These are phyloP conservation scores for Malassezia psittaci DNA, from an alignment of 1,284 basidiomycete genomes.

Conservation along the genomic window DNA sequence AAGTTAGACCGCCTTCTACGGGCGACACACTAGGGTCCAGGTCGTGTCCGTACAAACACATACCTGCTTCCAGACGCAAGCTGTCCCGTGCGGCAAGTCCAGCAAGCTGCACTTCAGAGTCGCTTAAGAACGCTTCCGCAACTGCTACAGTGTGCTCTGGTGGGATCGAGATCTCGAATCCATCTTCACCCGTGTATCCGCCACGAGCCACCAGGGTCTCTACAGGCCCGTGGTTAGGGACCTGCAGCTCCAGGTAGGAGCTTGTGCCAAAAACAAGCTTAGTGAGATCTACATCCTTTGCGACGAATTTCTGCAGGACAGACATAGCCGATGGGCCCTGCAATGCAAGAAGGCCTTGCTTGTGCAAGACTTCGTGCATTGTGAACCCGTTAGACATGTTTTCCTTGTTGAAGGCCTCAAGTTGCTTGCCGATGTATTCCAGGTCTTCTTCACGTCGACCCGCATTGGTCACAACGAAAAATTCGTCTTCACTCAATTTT, in stretches of 20 bases:
- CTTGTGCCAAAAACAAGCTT: slow-evolving; percentile 43
- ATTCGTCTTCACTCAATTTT: slow-evolving; percentile 53
- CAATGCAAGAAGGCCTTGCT: slow-evolving; percentile 78
- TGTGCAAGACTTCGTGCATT: slow-evolving; percentile 68
- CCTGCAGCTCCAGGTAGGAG: slow-evolving; percentile 49
- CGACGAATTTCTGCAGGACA: slow-evolving; percentile 59
- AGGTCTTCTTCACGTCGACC: slow-evolving; percentile 72
- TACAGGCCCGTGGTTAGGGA: slow-evolving; percentile 53
- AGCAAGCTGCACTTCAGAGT: slow-evolving; percentile 65
- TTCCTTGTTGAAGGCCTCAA: slow-evolving; percentile 35
- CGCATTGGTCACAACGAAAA: slow-evolving; percentile 94
- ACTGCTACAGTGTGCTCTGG: slow-evolving; percentile 64
- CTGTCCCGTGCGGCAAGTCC: slow-evolving; percentile 89
- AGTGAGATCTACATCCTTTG: slow-evolving; percentile 56
- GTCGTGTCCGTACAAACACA: slow-evolving; percentile 94
- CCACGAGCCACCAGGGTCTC: slow-evolving; percentile 77
- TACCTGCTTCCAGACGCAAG: slow-evolving; percentile 86
- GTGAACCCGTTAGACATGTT: slow-evolving; percentile 55
- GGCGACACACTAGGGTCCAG: slow-evolving; percentile 74
- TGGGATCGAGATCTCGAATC: slow-evolving; percentile 92
- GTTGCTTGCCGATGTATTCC: slow-evolving; percentile 65
- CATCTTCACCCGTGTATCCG: slow-evolving; percentile 97
- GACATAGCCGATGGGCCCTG: slow-evolving; percentile 78
- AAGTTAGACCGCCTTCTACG: slow-evolving; percentile 73
- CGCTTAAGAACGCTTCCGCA: slow-evolving; percentile 58